Evolutionary conservation across 78 protist genomes (phyloP).

Genomic region (Tieghemostelium lacteum): DNA sequence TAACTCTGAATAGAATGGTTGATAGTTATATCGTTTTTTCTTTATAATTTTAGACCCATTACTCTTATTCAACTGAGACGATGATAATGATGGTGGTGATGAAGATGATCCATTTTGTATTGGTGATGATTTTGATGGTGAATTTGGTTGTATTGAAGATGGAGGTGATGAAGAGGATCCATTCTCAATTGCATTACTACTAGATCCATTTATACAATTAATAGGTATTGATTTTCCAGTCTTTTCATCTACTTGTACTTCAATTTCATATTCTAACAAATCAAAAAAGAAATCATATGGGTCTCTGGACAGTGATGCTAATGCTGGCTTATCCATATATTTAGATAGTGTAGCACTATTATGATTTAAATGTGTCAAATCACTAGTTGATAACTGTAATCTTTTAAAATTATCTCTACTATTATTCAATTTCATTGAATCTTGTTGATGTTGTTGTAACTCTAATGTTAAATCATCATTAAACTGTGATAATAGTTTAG

Average conservation of each 20-base stretch:
- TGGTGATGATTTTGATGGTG: neutral
- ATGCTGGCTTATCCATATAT: neutral
- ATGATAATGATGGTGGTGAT: too few relatives aligned
- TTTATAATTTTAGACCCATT: too few relatives aligned
- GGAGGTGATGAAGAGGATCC: slow-evolving; percentile 2
- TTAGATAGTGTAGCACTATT: neutral
- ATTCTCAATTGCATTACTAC: neutral
- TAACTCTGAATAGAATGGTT: slow-evolving; percentile 45
- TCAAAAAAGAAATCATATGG: slow-evolving; percentile 35
- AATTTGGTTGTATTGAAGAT: too few relatives aligned
- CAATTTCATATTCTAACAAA: neutral
- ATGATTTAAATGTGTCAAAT: neutral
- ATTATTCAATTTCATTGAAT: slow-evolving; percentile 6
- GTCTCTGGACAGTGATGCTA: slow-evolving; percentile 32
- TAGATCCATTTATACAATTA: neutral
- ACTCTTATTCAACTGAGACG: too few relatives aligned
- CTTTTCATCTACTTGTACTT: neutral
- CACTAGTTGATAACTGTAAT: neutral
- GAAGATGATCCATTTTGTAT: neutral
- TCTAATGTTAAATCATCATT: neutral
- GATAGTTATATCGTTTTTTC: slow-evolving; percentile 12
- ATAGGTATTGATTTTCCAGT: neutral
- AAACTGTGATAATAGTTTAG: neutral
- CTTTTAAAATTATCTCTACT: slow-evolving; percentile 8
- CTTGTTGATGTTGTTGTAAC: slow-evolving; percentile 4